Conservation (phyloP, 2,329 filamentous ascomycete genomes). For the Aspergillus nomiae region DNA sequence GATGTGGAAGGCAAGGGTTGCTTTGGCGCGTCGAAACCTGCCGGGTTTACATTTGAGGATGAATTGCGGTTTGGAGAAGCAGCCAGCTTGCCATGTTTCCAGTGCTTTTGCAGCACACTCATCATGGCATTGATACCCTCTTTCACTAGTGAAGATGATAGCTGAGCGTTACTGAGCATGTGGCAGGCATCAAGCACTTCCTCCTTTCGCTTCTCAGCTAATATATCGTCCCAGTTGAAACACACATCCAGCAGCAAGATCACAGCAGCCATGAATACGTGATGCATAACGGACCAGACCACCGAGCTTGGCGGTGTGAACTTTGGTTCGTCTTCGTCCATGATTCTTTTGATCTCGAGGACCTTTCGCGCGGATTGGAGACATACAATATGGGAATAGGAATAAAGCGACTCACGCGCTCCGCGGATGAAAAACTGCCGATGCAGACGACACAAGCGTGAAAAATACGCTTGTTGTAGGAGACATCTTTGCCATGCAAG, state of each 20-base stretch:
- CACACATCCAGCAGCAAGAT: slow-evolving; percentile 44
- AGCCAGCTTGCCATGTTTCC: slow-evolving; percentile 21
- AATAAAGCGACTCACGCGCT: slow-evolving; percentile 35
- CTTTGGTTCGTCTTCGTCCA: slow-evolving; percentile 32
- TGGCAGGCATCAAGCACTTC: slow-evolving; percentile 43
- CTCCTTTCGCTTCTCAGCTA: slow-evolving; percentile 36
- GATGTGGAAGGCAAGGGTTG: background rate
- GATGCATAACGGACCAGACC: slow-evolving; percentile 40
- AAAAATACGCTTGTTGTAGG: slow-evolving; percentile 38
- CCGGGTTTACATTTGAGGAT: background rate
- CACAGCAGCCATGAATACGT: slow-evolving; percentile 44
- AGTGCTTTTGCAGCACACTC: slow-evolving; percentile 37
- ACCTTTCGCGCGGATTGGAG: slow-evolving; percentile 42
- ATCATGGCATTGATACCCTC: slow-evolving; percentile 43
- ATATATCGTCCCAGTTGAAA: slow-evolving; percentile 42
- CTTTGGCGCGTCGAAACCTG: background rate
- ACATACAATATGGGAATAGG: slow-evolving; percentile 42
- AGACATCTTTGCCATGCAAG: slow-evolving; percentile 40
- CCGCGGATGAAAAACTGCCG: slow-evolving; percentile 43
- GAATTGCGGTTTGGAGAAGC: background rate
- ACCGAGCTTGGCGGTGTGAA: slow-evolving; percentile 29
- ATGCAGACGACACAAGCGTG: slow-evolving; percentile 42
- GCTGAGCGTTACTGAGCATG: slow-evolving; percentile 39
- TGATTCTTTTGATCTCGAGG: slow-evolving; percentile 37
- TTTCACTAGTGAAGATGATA: slow-evolving; percentile 31